Evolutionary conservation across 1,284 basidiomycete species (phyloP).

Genomic region (Melampsora occidentalis): DNA sequence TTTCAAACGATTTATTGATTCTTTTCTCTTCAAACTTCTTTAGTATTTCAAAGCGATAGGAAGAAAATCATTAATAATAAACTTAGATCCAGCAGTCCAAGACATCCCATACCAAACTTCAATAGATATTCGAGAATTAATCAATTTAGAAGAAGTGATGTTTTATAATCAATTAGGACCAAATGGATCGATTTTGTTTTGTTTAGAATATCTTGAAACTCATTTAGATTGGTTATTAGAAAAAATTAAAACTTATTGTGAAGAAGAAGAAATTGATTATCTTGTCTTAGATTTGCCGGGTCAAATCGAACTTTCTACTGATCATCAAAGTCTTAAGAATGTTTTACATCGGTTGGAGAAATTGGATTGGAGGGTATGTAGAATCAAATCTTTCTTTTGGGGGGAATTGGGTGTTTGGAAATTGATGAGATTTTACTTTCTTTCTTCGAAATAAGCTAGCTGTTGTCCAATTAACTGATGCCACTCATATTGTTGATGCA

Average conservation of each 20-base stretch:
- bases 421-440: slow-evolving; percentile 1
- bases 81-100: slow-evolving; percentile 85
- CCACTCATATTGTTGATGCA: slow-evolving; percentile 93
- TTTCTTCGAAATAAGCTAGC: slow-evolving; percentile 66
- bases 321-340: slow-evolving; percentile 80
- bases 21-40: neutral
- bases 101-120: slow-evolving; percentile 84
- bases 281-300: slow-evolving; percentile 94
- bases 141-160: slow-evolving; percentile 88
- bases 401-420: neutral
- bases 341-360: slow-evolving; percentile 70
- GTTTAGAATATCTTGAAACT: slow-evolving; percentile 92
- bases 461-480: slow-evolving; percentile 91
- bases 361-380: slow-evolving; percentile 75
- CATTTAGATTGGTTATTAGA: slow-evolving; percentile 91
- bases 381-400: neutral
- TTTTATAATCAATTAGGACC: slow-evolving; percentile 79
- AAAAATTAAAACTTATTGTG: slow-evolving; percentile 8
- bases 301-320: slow-evolving; percentile 95
- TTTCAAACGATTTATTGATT: neutral
- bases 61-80: slow-evolving; percentile 82
- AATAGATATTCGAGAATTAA: slow-evolving; percentile 78
- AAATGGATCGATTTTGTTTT: slow-evolving; percentile 95
- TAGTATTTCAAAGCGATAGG: slow-evolving; percentile 77
- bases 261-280: slow-evolving; percentile 66